phyloP scores from a whole-genome alignment of 306 rosid species.

The Casuarina equisetifolia region DNA sequence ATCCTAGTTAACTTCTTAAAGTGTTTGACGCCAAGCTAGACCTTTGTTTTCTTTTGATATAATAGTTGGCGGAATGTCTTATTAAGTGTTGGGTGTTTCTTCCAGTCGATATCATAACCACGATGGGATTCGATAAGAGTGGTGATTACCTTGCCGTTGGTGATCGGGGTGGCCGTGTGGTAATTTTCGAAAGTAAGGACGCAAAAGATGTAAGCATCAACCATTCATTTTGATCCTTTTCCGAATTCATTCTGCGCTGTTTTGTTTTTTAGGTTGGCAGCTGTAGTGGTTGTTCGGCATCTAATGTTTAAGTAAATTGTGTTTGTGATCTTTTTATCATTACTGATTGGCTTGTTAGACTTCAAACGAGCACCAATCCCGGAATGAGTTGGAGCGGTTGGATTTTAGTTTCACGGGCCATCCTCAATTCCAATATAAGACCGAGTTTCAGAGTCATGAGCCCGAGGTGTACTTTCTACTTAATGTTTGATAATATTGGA shows the following conservation, averaged over 20 bases:
- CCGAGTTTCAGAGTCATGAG: conserved; percentile 70
- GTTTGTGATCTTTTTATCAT: conserved; percentile 26
- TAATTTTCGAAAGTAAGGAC: conserved; percentile 52
- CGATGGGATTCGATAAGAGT: conserved; percentile 58
- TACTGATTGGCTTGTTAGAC: conserved; percentile 43
- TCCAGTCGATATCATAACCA: conserved; percentile 54
- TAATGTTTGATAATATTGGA: not conserved
- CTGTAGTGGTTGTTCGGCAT: conserved; percentile 35
- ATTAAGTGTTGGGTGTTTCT: conserved; percentile 1
- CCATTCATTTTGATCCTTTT: conserved; percentile 1
- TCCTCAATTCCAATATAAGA: conserved; percentile 50
- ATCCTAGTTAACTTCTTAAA: not conserved
- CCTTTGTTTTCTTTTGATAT: not conserved
- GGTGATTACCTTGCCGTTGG: conserved; percentile 75
- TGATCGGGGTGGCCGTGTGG: conserved; percentile 75
- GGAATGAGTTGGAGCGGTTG: conserved; percentile 51
- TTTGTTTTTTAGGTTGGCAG: conserved; percentile 33
- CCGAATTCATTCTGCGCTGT: conserved; percentile 24
- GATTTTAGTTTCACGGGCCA: conserved; percentile 35
- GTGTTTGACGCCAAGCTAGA: not conserved
- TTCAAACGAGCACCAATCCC: conserved; percentile 27
- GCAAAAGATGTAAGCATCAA: conserved; percentile 49
- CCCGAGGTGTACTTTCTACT: conserved; percentile 50
- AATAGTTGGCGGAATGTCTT: not conserved
- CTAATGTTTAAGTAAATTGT: conserved; percentile 29